Evolutionary conservation across 306 rosid genomes (phyloP).

Genomic region (peach (Prunus persica)): DNA sequence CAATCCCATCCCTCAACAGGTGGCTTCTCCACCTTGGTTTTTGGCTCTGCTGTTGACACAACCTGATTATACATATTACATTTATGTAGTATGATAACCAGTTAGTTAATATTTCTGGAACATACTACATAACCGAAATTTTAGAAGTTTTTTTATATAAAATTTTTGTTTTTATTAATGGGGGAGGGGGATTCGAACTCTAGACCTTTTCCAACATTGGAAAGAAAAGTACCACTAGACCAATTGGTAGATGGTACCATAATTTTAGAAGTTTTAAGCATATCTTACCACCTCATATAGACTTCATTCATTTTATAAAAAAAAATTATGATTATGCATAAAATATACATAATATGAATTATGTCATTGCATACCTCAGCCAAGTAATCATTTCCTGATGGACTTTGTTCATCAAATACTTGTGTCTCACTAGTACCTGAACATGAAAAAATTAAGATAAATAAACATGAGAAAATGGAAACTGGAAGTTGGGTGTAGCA

Average conservation of each 20-base stretch:
- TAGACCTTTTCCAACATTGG: no score
- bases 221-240: no score
- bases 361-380: constrained; percentile 62
- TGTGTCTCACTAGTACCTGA: constrained; percentile 79
- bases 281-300: neutral
- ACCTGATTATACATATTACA: no score
- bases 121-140: neutral
- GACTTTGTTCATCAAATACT: constrained; percentile 78
- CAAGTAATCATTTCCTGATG: constrained; percentile 90
- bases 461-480: neutral
- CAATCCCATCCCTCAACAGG: no score
- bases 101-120: neutral
- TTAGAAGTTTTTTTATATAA: neutral
- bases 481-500: neutral
- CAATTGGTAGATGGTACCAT: no score
- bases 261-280: neutral
- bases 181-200: no score
- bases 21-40: no score
- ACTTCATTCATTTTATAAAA: neutral
- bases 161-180: no score
- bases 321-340: neutral
- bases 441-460: constrained; percentile 14
- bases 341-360: neutral
- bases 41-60: no score
- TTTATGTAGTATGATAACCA: neutral